phyloP scores from a whole-genome alignment of 495 filamentous ascomycete genomes.

The Tuber brumale region DNA sequence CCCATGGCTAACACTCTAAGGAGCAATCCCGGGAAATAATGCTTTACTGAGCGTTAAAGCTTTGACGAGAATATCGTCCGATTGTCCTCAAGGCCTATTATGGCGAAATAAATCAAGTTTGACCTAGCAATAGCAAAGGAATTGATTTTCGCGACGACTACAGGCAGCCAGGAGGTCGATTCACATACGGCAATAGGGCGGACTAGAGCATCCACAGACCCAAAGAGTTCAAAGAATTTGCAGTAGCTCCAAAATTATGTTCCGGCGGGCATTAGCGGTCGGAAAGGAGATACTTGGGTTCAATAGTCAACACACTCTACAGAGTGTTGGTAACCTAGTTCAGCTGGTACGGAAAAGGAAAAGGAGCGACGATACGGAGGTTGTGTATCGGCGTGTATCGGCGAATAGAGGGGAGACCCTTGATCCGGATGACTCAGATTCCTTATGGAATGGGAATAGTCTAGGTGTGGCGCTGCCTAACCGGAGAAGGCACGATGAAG shows the following conservation, averaged over 20 bases:
- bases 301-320: slow-evolving; percentile 18
- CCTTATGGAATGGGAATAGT: too few species aligned
- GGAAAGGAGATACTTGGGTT: slow-evolving; percentile 24
- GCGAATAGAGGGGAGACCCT: too few species aligned
- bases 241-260: not conserved
- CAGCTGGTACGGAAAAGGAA: too few species aligned
- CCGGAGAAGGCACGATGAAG: not conserved
- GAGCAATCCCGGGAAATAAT: not conserved
- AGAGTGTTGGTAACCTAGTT: not conserved
- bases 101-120: not conserved
- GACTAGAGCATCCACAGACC: too few species aligned
- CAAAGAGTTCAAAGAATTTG: not conserved
- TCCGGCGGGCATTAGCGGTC: not conserved
- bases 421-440: too few species aligned
- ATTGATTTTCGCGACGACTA: not conserved
- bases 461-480: not conserved
- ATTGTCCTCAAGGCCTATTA: too few species aligned
- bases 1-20: not conserved
- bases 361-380: too few species aligned
- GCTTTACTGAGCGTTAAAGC: not conserved
- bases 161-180: too few species aligned
- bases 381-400: too few species aligned
- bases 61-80: not conserved
- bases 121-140: not conserved
- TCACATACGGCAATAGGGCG: too few species aligned